Percentiles rank a stretch among this genome's conserved stretches.
phyloP scores from a whole-genome alignment of 345 rosid species.

The Melaleuca alternifolia region DNA sequence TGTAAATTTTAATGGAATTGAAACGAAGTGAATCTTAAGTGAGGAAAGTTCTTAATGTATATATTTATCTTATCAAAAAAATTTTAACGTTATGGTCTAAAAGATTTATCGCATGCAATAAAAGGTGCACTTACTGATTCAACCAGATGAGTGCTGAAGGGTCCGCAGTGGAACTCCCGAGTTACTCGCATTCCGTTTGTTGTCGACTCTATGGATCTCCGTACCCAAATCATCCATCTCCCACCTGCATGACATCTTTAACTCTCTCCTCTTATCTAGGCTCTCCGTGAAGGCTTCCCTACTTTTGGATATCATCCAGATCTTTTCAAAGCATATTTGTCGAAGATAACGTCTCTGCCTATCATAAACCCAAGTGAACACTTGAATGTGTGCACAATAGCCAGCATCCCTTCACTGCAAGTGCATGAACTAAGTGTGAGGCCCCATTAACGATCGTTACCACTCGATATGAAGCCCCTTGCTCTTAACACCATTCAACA shows the following conservation, averaged over 20 bases:
- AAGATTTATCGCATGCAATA: no score
- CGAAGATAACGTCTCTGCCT: not conserved
- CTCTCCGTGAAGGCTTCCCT: not conserved
- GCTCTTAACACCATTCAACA: no score
- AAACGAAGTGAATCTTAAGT: no score
- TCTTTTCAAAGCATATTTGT: not conserved
- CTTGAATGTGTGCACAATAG: not conserved
- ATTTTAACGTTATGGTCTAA: no score
- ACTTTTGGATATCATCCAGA: not conserved
- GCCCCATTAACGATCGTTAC: no score
- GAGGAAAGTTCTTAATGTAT: no score
- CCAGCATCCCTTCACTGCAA: not conserved
- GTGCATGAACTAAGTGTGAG: not conserved
- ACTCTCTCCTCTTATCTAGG: not conserved
- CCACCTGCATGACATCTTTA: not conserved
- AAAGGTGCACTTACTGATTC: no score
- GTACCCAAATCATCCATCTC: not conserved
- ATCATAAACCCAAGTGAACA: not conserved
- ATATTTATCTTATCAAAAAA: no score
- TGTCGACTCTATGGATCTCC: not conserved
- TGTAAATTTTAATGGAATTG: no score
- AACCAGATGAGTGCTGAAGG: no score
- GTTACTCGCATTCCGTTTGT: not conserved
- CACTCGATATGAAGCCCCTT: no score
- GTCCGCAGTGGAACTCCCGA: no score